A percentile compares a stretch with the other conserved stretches of the same genome.
Conservation (phyloP, 2,329 filamentous ascomycete species). For the Cladophialophora psammophila region DNA sequence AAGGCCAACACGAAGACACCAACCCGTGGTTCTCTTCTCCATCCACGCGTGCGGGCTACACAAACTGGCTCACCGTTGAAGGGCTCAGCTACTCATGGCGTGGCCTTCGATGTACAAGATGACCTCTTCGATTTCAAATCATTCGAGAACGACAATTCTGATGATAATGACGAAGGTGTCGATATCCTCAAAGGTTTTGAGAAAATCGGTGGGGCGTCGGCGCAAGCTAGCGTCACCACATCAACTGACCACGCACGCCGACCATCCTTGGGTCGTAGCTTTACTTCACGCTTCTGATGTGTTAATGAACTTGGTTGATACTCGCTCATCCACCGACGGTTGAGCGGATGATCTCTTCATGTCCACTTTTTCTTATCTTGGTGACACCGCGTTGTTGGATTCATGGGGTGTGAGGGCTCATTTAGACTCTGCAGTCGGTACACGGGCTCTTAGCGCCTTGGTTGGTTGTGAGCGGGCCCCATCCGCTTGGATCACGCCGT, state of each 20-base stretch:
- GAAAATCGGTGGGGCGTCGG: constrained; percentile 48
- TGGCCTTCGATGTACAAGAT: constrained; percentile 50
- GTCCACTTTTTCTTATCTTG: constrained; percentile 12
- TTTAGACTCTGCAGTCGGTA: neutral
- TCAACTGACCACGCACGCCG: constrained; percentile 27
- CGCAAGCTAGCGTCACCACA: constrained; percentile 9
- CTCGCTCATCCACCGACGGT: constrained; percentile 10
- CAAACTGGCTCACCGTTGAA: constrained; percentile 35
- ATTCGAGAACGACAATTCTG: constrained; percentile 52
- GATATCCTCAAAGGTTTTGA: constrained; percentile 58
- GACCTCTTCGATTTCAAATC: constrained; percentile 58
- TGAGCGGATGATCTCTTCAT: constrained; percentile 8
- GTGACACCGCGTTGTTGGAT: constrained; percentile 13
- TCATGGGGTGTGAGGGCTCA: neutral
- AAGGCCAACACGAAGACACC: constrained; percentile 47
- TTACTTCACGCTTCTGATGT: constrained; percentile 36
- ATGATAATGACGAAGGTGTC: constrained; percentile 52
- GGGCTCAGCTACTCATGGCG: constrained; percentile 37
- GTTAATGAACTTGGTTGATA: constrained; percentile 18
- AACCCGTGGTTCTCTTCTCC: constrained; percentile 45
- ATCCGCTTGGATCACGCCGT: neutral
- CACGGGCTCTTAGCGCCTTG: neutral
- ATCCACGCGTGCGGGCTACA: constrained; percentile 33
- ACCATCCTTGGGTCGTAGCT: constrained; percentile 36
- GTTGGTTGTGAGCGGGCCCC: neutral